These are phyloP conservation scores for Purshia tridentata DNA, from an alignment of 306 rosid species.

Conservation along the genomic window DNA sequence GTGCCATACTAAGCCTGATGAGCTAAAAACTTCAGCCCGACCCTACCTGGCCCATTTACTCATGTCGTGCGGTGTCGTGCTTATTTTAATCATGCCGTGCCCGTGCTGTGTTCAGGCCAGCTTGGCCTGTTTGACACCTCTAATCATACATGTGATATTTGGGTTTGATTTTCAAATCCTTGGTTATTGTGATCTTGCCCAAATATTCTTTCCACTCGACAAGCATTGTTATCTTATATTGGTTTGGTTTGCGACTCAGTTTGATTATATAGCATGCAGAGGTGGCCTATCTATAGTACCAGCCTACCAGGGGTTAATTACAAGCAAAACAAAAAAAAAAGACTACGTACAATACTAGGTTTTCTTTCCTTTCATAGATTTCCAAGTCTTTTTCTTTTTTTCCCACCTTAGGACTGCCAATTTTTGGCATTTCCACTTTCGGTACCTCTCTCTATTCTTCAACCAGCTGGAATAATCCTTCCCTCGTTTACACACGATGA, in stretches of 20 bases:
- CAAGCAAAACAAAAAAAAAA: no score
- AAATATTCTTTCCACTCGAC: not conserved
- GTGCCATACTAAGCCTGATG: no score
- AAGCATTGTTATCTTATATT: not conserved
- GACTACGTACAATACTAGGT: no score
- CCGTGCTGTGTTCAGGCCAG: no score
- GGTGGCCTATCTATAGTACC: not conserved
- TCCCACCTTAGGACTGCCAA: constrained; percentile 36
- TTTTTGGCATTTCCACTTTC: constrained; percentile 43
- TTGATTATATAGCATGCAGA: not conserved
- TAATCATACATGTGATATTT: not conserved
- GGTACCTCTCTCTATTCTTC: constrained; percentile 41
- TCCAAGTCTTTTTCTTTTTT: constrained; percentile 47
- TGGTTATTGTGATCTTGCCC: not conserved
- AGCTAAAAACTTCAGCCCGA: no score
- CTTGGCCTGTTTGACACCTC: no score
- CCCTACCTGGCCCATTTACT: no score
- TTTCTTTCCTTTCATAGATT: constrained; percentile 14
- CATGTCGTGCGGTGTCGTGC: no score
- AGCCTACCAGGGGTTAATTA: not conserved
- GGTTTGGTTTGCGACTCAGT: not conserved
- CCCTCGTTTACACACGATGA: constrained; percentile 50
- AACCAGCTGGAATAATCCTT: constrained; percentile 64
- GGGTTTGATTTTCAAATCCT: not conserved
- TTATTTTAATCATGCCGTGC: no score